These are phyloP conservation scores for Fistulinella prunicolor DNA, from an alignment of 768 basidiomycete species.

Conservation along the genomic window DNA sequence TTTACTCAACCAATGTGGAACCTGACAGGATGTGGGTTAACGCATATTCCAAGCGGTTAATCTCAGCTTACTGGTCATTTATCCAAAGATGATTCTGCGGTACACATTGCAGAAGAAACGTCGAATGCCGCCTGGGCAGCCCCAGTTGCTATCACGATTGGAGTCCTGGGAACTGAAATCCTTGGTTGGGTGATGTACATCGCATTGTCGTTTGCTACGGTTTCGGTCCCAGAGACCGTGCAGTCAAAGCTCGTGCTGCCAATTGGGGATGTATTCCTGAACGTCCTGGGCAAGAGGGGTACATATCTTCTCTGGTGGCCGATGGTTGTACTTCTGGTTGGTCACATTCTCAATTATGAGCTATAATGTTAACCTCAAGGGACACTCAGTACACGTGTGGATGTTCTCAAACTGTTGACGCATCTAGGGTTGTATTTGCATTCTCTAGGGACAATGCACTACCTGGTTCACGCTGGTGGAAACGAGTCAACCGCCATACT, in stretches of 20 bases:
- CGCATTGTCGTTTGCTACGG: conserved; percentile 42
- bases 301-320: conserved; percentile 44
- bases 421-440: conserved; percentile 46
- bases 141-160: conserved; percentile 44
- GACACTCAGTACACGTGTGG: conserved; percentile 37
- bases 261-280: conserved; percentile 41
- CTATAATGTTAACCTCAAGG: background rate
- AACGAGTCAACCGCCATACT: conserved; percentile 31
- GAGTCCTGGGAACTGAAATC: conserved; percentile 37
- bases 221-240: conserved; percentile 36
- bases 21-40: conserved; percentile 21
- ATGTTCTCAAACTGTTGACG: conserved; percentile 46
- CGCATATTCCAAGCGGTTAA: background rate
- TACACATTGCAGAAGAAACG: conserved; percentile 46
- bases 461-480: conserved; percentile 38
- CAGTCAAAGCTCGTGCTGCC: conserved; percentile 35
- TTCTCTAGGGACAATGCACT: conserved; percentile 39
- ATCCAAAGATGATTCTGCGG: conserved; percentile 44
- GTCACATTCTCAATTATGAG: conserved; percentile 1
- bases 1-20: conserved; percentile 29
- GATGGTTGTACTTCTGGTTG: conserved; percentile 43
- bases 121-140: conserved; percentile 42
- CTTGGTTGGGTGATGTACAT: conserved; percentile 44
- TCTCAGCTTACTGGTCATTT: background rate
- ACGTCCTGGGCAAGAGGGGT: conserved; percentile 39